These are phyloP conservation scores for Naegleria fowleri DNA, from an alignment of 208 protist genomes.

Conservation along the genomic window DNA sequence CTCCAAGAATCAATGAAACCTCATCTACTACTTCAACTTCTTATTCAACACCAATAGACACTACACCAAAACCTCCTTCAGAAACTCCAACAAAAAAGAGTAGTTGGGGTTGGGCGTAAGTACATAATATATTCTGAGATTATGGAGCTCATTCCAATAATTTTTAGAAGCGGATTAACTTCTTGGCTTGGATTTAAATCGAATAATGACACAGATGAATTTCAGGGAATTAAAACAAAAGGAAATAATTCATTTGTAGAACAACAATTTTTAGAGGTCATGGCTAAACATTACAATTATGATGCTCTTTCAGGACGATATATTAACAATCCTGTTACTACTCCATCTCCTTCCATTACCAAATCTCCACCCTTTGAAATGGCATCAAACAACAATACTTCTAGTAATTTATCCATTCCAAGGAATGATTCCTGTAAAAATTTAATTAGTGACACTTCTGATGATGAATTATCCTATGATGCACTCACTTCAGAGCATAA, in stretches of 20 bases:
- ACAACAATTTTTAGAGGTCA: conserved; percentile 6
- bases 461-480: background rate
- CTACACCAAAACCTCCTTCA: background rate
- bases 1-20: background rate
- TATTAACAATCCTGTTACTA: background rate
- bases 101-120: background rate
- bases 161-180: background rate
- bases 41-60: background rate
- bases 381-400: background rate
- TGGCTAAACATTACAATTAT: conserved; percentile 10
- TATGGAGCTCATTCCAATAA: background rate
- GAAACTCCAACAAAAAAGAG: background rate
- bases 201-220: background rate
- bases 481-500: background rate
- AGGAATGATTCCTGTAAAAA: background rate
- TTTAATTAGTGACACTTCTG: background rate
- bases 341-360: background rate
- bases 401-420: background rate
- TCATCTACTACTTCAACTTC: background rate
- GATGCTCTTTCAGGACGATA: background rate
- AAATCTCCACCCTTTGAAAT: background rate
- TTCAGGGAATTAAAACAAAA: background rate
- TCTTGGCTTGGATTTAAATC: background rate
- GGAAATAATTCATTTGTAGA: background rate
- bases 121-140: background rate